A percentile compares a stretch with the other conserved stretches of the same genome.
Conservation (phyloP, 345 rosid genomes). For the Lepidium africanum region DNA sequence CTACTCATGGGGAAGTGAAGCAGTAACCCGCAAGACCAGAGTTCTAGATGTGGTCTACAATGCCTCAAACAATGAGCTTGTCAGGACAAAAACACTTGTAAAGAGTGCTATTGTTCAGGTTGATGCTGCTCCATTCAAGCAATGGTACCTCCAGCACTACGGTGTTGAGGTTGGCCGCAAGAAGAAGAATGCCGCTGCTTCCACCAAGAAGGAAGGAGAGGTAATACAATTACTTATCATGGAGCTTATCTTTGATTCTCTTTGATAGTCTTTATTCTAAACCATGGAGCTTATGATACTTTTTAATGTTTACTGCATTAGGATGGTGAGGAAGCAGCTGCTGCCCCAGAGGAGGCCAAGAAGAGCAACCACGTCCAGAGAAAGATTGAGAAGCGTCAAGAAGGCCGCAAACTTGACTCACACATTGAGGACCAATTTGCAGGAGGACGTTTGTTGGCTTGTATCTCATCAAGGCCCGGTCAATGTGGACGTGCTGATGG, state of each 20-base stretch:
- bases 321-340: constrained; percentile 41
- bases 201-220: constrained; percentile 56
- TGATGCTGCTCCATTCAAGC: constrained; percentile 72
- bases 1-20: constrained; percentile 88
- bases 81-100: constrained; percentile 73
- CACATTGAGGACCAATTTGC: constrained; percentile 72
- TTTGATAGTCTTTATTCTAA: neutral
- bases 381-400: constrained; percentile 49
- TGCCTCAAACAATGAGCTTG: constrained; percentile 83
- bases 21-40: constrained; percentile 77
- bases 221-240: constrained; percentile 7
- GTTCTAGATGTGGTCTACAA: constrained; percentile 82
- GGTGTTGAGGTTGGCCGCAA: constrained; percentile 73
- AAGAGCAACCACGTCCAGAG: constrained; percentile 51
- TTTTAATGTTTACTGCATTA: neutral
- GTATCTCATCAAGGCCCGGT: constrained; percentile 72
- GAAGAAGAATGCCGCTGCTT: constrained; percentile 42
- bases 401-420: constrained; percentile 44
- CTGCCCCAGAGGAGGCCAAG: constrained; percentile 46
- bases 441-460: constrained; percentile 57
- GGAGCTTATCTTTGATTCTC: no score
- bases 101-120: constrained; percentile 69
- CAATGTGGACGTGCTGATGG: constrained; percentile 82
- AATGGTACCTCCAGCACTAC: constrained; percentile 63
- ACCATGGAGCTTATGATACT: neutral